A percentile compares a stretch with the other conserved stretches of the same genome.
Evolutionary conservation across 345 rosid species (phyloP).

Genomic region (Gossypium australe): DNA sequence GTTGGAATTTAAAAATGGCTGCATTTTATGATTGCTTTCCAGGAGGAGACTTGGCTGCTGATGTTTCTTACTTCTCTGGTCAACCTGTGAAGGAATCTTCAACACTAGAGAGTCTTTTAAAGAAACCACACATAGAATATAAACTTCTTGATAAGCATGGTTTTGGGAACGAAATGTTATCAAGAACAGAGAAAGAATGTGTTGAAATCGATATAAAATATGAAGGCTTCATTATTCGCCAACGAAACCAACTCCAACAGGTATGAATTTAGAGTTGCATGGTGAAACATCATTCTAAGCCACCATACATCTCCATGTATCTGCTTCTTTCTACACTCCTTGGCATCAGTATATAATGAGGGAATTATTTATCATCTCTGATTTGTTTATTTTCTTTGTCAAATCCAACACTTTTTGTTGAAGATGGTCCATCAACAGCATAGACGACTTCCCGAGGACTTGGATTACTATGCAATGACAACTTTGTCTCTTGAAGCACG

Average conservation of each 20-base stretch:
- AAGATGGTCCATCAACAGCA: constrained; percentile 86
- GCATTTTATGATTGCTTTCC: constrained; percentile 20
- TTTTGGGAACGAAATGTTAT: constrained; percentile 60
- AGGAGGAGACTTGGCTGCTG: constrained; percentile 86
- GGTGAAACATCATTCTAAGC: not conserved
- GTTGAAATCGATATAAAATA: constrained; percentile 91
- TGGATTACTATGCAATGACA: constrained; percentile 84
- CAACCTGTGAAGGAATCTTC: constrained; percentile 85
- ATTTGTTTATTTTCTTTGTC: not conserved
- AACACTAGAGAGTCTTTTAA: constrained; percentile 77
- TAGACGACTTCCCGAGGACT: constrained; percentile 72
- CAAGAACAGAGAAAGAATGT: constrained; percentile 75
- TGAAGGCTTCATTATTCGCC: constrained; percentile 89
- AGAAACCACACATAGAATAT: constrained; percentile 88
- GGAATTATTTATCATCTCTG: not conserved
- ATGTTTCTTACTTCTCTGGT: constrained; percentile 52
- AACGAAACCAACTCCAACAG: constrained; percentile 77
- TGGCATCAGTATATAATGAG: not conserved
- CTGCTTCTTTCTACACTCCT: not conserved
- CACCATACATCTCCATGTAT: not conserved
- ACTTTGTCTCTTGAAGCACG: constrained; percentile 87
- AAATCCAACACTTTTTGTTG: constrained; percentile 12
- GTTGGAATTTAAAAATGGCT: not conserved
- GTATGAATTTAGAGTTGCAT: constrained; percentile 27
- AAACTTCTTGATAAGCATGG: constrained; percentile 76